Base-by-base conservation (phyloP, 23 red algal genomes). In the Agarophyton chilense region DNA sequence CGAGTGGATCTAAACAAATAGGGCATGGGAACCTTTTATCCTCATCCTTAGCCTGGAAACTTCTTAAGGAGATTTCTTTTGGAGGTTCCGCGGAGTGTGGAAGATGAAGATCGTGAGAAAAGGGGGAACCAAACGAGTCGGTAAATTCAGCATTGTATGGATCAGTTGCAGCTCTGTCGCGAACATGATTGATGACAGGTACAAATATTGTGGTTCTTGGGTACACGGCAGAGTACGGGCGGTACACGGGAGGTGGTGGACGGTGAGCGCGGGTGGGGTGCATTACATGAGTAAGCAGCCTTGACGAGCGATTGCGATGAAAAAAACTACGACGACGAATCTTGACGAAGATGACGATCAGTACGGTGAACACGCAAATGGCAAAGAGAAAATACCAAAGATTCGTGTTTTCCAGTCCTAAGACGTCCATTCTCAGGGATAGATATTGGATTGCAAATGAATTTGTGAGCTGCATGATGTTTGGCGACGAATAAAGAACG, bases 1-100 rank as follows among this genome's bases (percentile, higher is more conserved):
- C 61, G 19, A 91, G 61, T 0, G 75, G 26, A 60, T 66, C 88
- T 12, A 91, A 52, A 67, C 88, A 91, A 72, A 91, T 91, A 12
- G 88, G 88, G 50, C 88, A 91, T 24, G 77, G 44, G 25, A 45
- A 66, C 6, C 47, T 25, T 19, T 51, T 63, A 52, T 66, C 44
- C 6, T 76, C 71, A 24, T 78, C 71, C 17, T 50, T 62, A 29
- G 85, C 46, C 32, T 80, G 51, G 58, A 80, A 80, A 61, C 77
- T 80, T 39, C 51, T 47, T 6, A 80, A 50, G 25, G 35, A 49
- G 1, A 74, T 35, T 74, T 74, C 68, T 35, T 74, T 74, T 8
- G 38, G 68, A 24, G 68, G 38, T 35, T 74, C 68, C 13, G 68
- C 24, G 21, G 43, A 3, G 6, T 47, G 38, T 24, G 68, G 22